These are phyloP conservation scores for Xerocomellus dryophilus DNA, from an alignment of 768 basidiomycete species.

Conservation along the genomic window DNA sequence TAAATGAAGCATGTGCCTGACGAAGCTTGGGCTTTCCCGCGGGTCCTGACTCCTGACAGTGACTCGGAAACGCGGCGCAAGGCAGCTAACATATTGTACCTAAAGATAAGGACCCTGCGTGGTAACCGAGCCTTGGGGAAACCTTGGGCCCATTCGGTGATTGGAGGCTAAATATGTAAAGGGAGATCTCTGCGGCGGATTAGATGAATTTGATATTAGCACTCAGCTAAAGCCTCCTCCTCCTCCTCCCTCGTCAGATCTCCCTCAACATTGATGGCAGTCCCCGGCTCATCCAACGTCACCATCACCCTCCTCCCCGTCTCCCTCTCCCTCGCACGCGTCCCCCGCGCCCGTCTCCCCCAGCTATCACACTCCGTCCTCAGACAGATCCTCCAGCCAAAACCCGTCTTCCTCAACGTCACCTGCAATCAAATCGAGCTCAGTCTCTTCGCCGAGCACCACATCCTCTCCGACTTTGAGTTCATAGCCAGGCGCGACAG, in stretches of 20 bases:
- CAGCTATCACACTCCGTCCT: conserved; percentile 60
- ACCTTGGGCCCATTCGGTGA: neutral
- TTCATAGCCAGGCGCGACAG: conserved; percentile 57
- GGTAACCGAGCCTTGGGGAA: too few relatives aligned
- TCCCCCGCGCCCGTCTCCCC: conserved; percentile 66
- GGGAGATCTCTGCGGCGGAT: neutral
- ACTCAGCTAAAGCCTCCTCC: conserved; percentile 6
- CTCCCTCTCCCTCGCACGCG: conserved; percentile 68
- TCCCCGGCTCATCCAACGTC: conserved; percentile 30
- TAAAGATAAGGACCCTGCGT: neutral
- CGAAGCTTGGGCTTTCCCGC: too few relatives aligned
- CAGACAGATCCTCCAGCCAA: conserved; percentile 64
- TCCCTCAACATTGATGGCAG: conserved; percentile 24
- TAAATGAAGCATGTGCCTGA: too few relatives aligned
- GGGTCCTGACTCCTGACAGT: too few relatives aligned
- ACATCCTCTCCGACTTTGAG: conserved; percentile 56
- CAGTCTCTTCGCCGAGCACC: conserved; percentile 65
- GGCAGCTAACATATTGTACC: neutral
- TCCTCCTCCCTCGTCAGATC: conserved; percentile 9
- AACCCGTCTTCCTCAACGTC: conserved; percentile 67
- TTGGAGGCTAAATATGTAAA: neutral
- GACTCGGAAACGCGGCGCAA: too few relatives aligned
- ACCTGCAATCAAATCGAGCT: conserved; percentile 81
- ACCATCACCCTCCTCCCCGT: conserved; percentile 73
- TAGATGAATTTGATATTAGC: neutral